phyloP scores from a whole-genome alignment of 345 rosid species.

The Citrus australasica region DNA sequence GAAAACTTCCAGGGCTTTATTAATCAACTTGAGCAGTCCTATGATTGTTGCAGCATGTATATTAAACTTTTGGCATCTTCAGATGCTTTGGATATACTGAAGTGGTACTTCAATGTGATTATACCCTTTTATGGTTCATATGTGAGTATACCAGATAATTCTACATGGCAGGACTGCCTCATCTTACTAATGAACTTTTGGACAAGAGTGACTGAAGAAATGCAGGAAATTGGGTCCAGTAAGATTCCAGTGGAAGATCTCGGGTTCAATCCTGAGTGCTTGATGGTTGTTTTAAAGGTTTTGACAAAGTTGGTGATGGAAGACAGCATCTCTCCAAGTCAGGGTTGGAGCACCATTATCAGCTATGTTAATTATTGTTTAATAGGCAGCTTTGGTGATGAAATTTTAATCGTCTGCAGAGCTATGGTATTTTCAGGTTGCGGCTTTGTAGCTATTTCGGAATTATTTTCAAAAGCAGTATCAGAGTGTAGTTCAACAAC shows the following conservation, averaged over 20 bases:
- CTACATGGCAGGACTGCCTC: constrained; percentile 92
- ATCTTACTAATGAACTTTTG: constrained; percentile 75
- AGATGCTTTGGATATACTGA: constrained; percentile 61
- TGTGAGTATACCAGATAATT: constrained; percentile 65
- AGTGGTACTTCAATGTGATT: constrained; percentile 48
- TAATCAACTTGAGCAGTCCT: constrained; percentile 62
- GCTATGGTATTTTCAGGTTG: constrained; percentile 87
- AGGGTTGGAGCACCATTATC: constrained; percentile 69
- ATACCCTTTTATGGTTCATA: constrained; percentile 40
- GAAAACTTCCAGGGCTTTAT: constrained; percentile 65
- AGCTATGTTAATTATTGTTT: constrained; percentile 51
- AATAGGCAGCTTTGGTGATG: constrained; percentile 43
- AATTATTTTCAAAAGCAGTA: constrained; percentile 54
- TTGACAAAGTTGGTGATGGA: constrained; percentile 75
- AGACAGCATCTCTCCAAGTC: constrained; percentile 89
- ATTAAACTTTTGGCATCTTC: constrained; percentile 61
- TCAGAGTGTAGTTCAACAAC: constrained; percentile 24
- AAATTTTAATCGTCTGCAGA: constrained; percentile 59
- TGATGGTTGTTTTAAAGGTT: constrained; percentile 55
- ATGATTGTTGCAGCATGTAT: constrained; percentile 47
- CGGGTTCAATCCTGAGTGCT: constrained; percentile 52
- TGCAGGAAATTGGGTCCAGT: constrained; percentile 50
- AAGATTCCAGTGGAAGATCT: constrained; percentile 27
- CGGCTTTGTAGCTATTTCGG: constrained; percentile 66
- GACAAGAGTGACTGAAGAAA: constrained; percentile 72